Base-by-base conservation (phyloP, 2,329 filamentous ascomycete genomes). In the Cladosporium cucumerinum region DNA sequence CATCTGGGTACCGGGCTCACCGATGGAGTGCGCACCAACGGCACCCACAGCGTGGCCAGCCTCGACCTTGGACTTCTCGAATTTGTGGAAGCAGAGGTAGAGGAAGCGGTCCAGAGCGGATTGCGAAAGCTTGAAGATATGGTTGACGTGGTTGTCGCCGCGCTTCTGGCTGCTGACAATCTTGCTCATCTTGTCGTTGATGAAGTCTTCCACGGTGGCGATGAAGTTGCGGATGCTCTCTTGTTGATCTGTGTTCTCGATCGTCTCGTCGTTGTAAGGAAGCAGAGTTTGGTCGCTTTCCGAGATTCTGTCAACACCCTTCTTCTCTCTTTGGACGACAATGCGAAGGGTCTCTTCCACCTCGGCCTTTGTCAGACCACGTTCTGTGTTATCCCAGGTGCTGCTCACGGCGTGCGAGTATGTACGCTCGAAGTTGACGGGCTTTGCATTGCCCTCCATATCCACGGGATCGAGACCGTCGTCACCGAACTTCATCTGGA, bases 1-100 rank as follows among this genome's bases (percentile, higher is more conserved):
- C 95, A 99, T 99, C 78, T 99, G 95, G 0, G 95, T 99, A 76
- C 95, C 95, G 0, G 95, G 95, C 75, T 99, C 95, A 79, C 95
- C 95, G 72, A 99, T 99, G 1, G 94, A 98, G 78, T 99, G 95
- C 1, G 95, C 95, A 69, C 95, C 95, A 43, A 98, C 93, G 18
- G 95, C 95, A 68, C 95, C 95, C 0, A 99, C 95, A 5, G 95
- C 93, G 74, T 98, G 94, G 2, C 95, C 95, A 14, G 95, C 93
- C 76, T 99, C 93, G 23, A 96, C 91, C 69, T 92, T 91, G 0
- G 94, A 94, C 76, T 89, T 91, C 70, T 92, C 89, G 78, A 97
- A 97, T 77, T 98, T 98, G 71, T 88, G 86, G 58, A 98, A 81
- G 74, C 94, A 98, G 43, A 94, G 82, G 30, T 84, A 82, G 71